Evolutionary conservation across 2,329 filamentous ascomycete species (phyloP).

Genomic region (Aspergillus sp.): DNA sequence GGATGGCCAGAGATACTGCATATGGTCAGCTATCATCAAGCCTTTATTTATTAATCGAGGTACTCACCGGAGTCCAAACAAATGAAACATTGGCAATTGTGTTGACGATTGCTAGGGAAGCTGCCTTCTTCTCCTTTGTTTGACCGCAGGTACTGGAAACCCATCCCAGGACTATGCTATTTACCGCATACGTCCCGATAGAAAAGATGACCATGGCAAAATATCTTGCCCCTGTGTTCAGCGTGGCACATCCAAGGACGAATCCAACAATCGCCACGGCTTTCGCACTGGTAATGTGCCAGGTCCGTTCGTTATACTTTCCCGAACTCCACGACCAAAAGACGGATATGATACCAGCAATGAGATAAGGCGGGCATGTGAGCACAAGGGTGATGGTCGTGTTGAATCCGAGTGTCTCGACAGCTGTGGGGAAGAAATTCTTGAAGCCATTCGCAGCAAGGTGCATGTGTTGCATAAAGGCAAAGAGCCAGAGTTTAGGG

Average conservation of each 20-base stretch:
- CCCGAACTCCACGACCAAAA: conserved; percentile 48
- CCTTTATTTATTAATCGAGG: no score
- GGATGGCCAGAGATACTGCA: no score
- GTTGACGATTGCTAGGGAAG: no score
- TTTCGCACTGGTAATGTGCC: conserved; percentile 22
- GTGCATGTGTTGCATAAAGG: conserved; percentile 46
- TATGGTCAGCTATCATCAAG: conserved; percentile 4
- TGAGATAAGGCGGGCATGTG: conserved; percentile 48
- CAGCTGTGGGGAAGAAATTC: conserved; percentile 26
- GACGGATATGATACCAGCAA: conserved; percentile 46
- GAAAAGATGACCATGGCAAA: no score
- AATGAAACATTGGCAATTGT: no score
- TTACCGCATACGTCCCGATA: no score
- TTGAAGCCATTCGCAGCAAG: conserved; percentile 25
- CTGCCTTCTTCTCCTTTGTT: no score
- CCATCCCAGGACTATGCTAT: no score
- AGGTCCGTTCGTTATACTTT: conserved; percentile 30
- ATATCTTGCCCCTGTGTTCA: no score
- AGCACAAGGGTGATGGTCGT: conserved; percentile 47
- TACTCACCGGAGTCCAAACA: conserved; percentile 2
- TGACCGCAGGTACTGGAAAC: no score
- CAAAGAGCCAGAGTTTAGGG: conserved; percentile 50
- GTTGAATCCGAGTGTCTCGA: conserved; percentile 45
- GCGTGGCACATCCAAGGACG: no score
- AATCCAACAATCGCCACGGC: conserved; percentile 22